Base-by-base conservation (phyloP, 371 early-diverging fungal species). In the Cokeromyces recurvatus region DNA sequence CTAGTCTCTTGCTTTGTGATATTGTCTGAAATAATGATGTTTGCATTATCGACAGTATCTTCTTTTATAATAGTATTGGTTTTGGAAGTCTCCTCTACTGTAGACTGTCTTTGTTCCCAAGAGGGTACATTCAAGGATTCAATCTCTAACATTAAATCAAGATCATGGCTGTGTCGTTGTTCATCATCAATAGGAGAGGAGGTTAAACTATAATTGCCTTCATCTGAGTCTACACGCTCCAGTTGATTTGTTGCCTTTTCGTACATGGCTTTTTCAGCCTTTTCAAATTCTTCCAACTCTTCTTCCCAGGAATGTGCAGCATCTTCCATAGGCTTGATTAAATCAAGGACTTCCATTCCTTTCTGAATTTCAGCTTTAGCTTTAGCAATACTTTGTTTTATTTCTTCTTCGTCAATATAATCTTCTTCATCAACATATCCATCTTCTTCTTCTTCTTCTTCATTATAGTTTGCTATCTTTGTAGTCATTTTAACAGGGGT, bases 341-440 rank as follows among this genome's bases (percentile, higher is more conserved):
- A 62, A 32, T 76, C 77, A n/a, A 81, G 60, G 7, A 79, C 65
- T 40, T 69, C 66, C 68, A 72, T 69, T 11, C 72, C 79, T 23
- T 75, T 74, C 37, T 70, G 74, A 11, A 82, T 81, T 45, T 82
- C 81, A 20, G 74, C 81, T 36, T 77, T 72, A 24, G 81, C 81
- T 55, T 79, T 80, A 46, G 82, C 84, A 19, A 81, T 55, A 14
- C 74, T 77, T 38, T 77, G 76, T 23, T 68, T 77, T 45, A 77
- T 74, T 40, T 65, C 66, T 20, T 64, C 57, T 46, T 68, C 66
- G 21, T 65, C 53, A 19, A 60, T 22, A 21, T 31, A 25, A 15
- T 29, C 36, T 0, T 51, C 50, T 37, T 66, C 68, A 43, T 66
- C 56, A 12, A 59, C 53, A 41, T 57, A 66, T 0, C 58, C 64